Evolutionary conservation across 768 basidiomycete species (phyloP).

Genomic region (Lactarius pseudohatsudake): DNA sequence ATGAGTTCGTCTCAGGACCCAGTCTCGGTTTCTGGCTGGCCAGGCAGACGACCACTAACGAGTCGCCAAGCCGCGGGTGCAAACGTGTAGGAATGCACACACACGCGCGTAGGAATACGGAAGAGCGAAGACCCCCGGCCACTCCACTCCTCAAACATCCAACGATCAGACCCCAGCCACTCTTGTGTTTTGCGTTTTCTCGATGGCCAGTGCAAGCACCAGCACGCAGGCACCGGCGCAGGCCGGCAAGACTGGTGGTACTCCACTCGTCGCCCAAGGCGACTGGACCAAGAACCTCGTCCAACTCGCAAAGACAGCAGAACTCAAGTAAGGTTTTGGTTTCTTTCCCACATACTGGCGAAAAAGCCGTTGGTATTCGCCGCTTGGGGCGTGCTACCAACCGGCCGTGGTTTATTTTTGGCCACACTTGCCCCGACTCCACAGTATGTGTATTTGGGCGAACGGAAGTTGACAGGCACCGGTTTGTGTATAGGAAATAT

Average conservation of each 20-base stretch:
- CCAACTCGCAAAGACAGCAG: conserved; percentile 83
- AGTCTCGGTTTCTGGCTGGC: background rate
- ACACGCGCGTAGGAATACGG: background rate
- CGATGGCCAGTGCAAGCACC: conserved; percentile 26
- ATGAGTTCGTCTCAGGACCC: background rate
- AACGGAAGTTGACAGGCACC: conserved; percentile 3
- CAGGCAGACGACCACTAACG: background rate
- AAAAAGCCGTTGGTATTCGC: background rate
- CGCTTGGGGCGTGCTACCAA: background rate
- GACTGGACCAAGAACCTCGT: conserved; percentile 89
- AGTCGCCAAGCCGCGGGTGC: background rate
- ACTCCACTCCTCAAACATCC: background rate
- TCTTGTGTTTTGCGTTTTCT: conserved; percentile 17
- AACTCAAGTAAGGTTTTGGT: conserved; percentile 65
- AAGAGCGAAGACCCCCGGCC: background rate
- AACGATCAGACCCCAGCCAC: conserved; percentile 22
- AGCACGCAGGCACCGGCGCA: conserved; percentile 26
- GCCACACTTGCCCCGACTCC: background rate
- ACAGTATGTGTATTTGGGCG: conserved; percentile 5
- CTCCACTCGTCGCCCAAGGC: conserved; percentile 62
- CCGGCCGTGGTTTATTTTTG: background rate
- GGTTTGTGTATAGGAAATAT: conserved; percentile 58
- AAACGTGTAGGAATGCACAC: too few relatives aligned
- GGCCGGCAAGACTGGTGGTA: conserved; percentile 17
- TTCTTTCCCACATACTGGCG: background rate